phyloP scores from a whole-genome alignment of 2,329 filamentous ascomycete genomes.

The Gaeumannomyces tritici region DNA sequence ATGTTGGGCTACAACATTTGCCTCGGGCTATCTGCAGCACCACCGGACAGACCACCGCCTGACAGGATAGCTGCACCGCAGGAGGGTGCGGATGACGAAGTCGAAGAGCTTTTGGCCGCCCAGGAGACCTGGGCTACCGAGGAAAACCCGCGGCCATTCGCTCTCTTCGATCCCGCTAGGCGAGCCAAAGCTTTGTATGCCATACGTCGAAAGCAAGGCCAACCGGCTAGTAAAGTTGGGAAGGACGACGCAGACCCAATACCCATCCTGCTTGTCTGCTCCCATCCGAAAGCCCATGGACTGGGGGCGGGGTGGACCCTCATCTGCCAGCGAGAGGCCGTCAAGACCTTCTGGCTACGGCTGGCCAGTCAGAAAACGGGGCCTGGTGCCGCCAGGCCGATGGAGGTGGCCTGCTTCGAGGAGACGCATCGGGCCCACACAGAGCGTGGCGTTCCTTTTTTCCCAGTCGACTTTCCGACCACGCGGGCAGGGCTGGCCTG shows the following conservation, averaged over 20 bases:
- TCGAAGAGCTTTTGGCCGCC: neutral
- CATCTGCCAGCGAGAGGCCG: neutral
- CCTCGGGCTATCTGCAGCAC: neutral
- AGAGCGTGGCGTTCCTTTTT: conserved; percentile 70
- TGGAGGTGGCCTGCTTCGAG: conserved; percentile 39
- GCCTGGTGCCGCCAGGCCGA: neutral
- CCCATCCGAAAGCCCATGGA: neutral
- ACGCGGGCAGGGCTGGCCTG: conserved; percentile 71
- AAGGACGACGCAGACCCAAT: neutral
- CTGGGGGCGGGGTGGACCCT: neutral
- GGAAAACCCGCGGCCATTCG: neutral
- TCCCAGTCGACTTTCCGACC: conserved; percentile 75
- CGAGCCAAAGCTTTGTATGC: neutral
- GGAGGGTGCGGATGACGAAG: neutral
- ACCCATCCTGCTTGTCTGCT: neutral
- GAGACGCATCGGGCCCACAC: conserved; percentile 75
- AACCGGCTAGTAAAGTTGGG: neutral
- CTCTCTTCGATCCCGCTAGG: neutral
- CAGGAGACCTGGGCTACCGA: conserved; percentile 1
- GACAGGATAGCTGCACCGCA: neutral
- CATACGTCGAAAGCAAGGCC: neutral
- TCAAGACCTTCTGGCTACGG: conserved; percentile 1
- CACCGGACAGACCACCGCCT: neutral
- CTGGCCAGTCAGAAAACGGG: neutral
- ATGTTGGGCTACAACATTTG: neutral